Conservation (phyloP, 2,329 filamentous ascomycete species). For the Blastomyces gilchristii region DNA sequence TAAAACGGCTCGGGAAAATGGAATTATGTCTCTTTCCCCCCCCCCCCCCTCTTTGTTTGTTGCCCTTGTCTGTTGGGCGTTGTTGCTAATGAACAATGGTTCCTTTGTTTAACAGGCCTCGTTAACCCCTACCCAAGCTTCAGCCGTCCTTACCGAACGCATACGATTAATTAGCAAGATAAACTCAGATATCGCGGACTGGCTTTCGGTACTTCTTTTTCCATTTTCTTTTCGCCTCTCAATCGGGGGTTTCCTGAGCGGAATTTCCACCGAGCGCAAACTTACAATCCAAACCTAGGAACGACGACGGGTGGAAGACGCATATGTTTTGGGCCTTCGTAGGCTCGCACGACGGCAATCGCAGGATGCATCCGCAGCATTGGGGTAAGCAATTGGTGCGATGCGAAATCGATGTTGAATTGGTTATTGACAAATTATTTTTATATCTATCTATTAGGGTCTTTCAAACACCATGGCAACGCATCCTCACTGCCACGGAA, state of each 20-base stretch:
- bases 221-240: not conserved
- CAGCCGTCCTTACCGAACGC: constrained; percentile 71
- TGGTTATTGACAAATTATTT: not conserved
- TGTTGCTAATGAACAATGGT: constrained; percentile 10
- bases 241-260: not conserved
- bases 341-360: constrained; percentile 67
- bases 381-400: constrained; percentile 57
- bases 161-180: constrained; percentile 75
- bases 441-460: constrained; percentile 46
- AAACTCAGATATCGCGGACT: constrained; percentile 89
- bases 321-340: constrained; percentile 70
- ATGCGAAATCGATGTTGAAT: constrained; percentile 16
- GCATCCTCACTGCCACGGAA: constrained; percentile 69
- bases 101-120: constrained; percentile 48
- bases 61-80: not conserved
- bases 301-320: constrained; percentile 81
- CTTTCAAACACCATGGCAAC: constrained; percentile 84
- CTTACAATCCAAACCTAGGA: constrained; percentile 49
- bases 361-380: constrained; percentile 64
- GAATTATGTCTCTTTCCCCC: not conserved
- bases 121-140: constrained; percentile 72
- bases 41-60: not conserved
- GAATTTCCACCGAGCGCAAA: constrained; percentile 8
- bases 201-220: constrained; percentile 64
- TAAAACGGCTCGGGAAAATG: constrained; percentile 4